These are phyloP conservation scores for Pseudonitzschia multiseries DNA, from an alignment of 108 stramenopile species.

Conservation along the genomic window DNA sequence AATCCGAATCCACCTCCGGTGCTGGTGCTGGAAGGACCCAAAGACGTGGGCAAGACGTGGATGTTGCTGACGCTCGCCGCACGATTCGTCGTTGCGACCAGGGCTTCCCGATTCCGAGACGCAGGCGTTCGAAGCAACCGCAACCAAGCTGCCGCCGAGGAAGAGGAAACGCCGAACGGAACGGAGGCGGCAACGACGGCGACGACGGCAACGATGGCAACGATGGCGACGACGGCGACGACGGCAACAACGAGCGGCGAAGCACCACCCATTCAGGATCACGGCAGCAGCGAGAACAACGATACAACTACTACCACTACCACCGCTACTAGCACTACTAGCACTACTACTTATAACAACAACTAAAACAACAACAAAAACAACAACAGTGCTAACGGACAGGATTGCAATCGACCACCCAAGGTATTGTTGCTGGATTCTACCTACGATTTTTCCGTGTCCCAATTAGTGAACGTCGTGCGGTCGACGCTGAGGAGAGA, in stretches of 20 bases:
- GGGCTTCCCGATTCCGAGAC: slow-evolving; percentile 24
- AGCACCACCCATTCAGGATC: background rate
- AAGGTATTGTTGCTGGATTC: slow-evolving; percentile 39
- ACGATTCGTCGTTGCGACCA: slow-evolving; percentile 43
- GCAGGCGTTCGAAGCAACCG: no score
- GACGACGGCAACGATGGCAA: background rate
- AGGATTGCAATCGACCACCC: slow-evolving; percentile 17
- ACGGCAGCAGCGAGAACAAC: slow-evolving; percentile 10
- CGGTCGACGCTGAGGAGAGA: slow-evolving; percentile 26
- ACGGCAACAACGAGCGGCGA: background rate
- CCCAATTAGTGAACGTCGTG: slow-evolving; percentile 23
- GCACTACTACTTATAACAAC: background rate
- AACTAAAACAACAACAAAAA: background rate
- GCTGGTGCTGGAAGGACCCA: slow-evolving; percentile 22
- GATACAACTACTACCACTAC: background rate
- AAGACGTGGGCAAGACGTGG: slow-evolving; percentile 37
- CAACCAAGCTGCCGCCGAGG: background rate
- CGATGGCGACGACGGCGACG: background rate
- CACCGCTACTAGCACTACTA: background rate
- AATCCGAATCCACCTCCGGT: background rate
- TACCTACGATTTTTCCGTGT: slow-evolving; percentile 12
- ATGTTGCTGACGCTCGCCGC: slow-evolving; percentile 38
- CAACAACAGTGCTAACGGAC: no score
- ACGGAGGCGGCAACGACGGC: background rate
- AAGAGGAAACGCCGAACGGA: background rate